Evolutionary conservation across 1,139 yeast species (phyloP), one percentile per base, ranked within the genome.

Genomic region (Kodamaea anthophila): DNA sequence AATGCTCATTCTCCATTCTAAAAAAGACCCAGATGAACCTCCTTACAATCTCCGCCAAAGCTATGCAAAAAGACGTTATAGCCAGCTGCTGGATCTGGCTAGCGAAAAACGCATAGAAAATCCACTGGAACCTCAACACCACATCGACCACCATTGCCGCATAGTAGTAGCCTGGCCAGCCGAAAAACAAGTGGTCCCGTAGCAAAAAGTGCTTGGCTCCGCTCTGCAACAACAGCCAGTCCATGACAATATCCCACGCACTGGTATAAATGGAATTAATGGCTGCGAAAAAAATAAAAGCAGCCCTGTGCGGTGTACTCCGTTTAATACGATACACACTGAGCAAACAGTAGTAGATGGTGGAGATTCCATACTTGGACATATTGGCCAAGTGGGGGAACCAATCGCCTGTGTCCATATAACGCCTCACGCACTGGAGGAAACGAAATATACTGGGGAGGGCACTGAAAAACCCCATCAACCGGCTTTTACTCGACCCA

Each of bases 371-470:
- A 51, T 88, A 91, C 53, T 91, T 91, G 25, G 65, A 46, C 68
- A 86, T 85, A 48, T 91, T 91, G n/a, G 95, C 91, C 37, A 91
- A 59, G 66, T 91, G 99, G 1, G 99, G 99, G 50, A 91, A 93
- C 83, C 88, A 80, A 47, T 88, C 96, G 2, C 94, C 91, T 0
- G 96, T 82, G 49, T 91, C 99, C 29, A 79, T 74, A 52, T 71
- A 91, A 70, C 99, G 94, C 44, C 99, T 65, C 18, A 81, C 53
- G 55, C 98, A 91, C 53, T 91, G 99, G 32, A 88, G 52, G 32
- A 83, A 74, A 58, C 99, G 82, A 86, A 94, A 86, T 25, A 86
- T 72, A 38, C 87, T 82, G 0, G 99, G 98, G 15, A 91, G 53
- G 3, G 94, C 68, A 23, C 86, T 69, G 43, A 88, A 68, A 42